phyloP scores from a whole-genome alignment of 768 basidiomycete genomes.

The Mrakia hoshinonis region DNA sequence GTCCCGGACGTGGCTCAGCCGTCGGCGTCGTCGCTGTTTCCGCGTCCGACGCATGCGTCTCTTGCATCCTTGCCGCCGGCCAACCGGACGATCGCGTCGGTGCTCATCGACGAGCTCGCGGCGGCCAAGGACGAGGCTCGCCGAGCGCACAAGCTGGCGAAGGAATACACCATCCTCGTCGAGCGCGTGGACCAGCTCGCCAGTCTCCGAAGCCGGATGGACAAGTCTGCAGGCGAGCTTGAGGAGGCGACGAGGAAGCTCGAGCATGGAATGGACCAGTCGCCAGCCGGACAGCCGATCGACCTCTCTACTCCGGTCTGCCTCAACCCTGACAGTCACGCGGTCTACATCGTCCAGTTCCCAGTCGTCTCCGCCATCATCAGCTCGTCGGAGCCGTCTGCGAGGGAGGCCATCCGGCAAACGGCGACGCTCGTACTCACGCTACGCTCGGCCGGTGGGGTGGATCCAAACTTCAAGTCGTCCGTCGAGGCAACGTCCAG shows the following conservation, averaged over 20 bases:
- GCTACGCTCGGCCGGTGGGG: slow-evolving; percentile 2
- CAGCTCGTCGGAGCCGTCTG: background rate
- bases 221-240: background rate
- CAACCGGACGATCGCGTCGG: background rate
- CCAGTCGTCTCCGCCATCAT: background rate
- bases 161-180: slow-evolving; percentile 6
- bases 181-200: background rate
- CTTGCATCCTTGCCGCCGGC: background rate
- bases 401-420: background rate
- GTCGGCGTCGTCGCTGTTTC: background rate
- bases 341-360: slow-evolving; percentile 10
- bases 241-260: background rate
- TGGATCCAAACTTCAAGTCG: slow-evolving; percentile 16
- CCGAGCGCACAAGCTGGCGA: background rate
- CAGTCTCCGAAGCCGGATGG: background rate
- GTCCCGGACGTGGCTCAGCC: background rate
- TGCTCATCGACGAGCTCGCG: background rate
- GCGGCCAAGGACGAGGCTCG: background rate
- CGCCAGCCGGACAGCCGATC: background rate
- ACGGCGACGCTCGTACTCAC: slow-evolving; percentile 15
- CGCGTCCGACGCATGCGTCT: background rate
- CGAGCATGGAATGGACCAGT: background rate
- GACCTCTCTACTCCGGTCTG: slow-evolving; percentile 12
- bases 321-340: background rate
- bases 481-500: slow-evolving; percentile 1